Conservation (phyloP, 169 alveolate genomes). For the Plasmodium gonderi region DNA sequence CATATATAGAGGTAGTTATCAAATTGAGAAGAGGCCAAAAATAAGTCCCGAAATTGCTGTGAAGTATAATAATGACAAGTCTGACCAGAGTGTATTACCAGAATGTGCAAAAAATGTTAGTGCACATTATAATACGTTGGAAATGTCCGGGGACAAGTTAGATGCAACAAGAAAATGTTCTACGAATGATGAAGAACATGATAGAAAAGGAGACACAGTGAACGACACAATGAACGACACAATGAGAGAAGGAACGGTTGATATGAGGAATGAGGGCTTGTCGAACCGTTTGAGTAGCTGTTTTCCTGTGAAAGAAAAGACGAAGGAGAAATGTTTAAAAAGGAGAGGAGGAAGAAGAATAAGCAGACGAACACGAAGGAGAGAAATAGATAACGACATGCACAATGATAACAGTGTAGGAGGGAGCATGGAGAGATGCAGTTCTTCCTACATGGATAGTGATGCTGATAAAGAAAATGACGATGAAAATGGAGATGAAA, state of each 20-base stretch:
- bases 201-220: neutral
- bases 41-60: neutral
- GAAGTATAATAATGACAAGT: neutral
- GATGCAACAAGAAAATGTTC: neutral
- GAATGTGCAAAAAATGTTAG: neutral
- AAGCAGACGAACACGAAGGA: neutral
- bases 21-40: conserved; percentile 46
- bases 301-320: neutral
- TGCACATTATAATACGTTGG: neutral
- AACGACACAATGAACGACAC: too few species aligned
- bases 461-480: neutral
- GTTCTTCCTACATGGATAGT: neutral
- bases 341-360: neutral
- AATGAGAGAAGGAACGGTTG: too few species aligned
- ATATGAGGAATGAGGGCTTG: too few species aligned
- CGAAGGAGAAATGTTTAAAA: neutral
- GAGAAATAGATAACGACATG: neutral
- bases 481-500: neutral
- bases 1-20: neutral
- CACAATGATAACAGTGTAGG: neutral
- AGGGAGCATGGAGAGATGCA: neutral
- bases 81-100: neutral
- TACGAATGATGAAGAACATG: neutral
- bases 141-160: too few species aligned
- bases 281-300: neutral